A percentile compares a stretch with the other conserved stretches of the same genome.
These are phyloP conservation scores for Arthrocladium fulminans DNA, from an alignment of 2,329 filamentous ascomycete genomes.

Conservation along the genomic window DNA sequence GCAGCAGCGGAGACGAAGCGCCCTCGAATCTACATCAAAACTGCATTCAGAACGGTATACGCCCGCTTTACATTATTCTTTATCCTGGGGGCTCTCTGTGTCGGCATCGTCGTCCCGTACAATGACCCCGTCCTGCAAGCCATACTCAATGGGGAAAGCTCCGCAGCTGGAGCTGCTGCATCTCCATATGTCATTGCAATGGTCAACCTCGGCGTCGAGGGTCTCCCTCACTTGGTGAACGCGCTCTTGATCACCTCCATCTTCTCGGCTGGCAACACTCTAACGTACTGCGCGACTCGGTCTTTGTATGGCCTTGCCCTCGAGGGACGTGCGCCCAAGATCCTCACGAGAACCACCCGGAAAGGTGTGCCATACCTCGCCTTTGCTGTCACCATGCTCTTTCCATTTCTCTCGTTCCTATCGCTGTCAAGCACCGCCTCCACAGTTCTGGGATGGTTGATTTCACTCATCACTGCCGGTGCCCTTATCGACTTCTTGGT, in stretches of 20 bases:
- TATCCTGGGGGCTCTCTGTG: conserved; percentile 61
- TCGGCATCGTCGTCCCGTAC: conserved; percentile 51
- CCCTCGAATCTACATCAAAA: conserved; percentile 59
- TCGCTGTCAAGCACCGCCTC: conserved; percentile 50
- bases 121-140: conserved; percentile 52
- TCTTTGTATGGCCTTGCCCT: neutral
- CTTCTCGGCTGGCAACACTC: neutral
- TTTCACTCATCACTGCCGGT: conserved; percentile 56
- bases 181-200: conserved; percentile 60
- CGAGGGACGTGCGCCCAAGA: conserved; percentile 59
- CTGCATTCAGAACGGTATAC: conserved; percentile 69
- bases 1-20: conserved; percentile 63
- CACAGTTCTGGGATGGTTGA: conserved; percentile 54
- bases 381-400: conserved; percentile 49
- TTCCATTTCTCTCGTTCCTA: conserved; percentile 60
- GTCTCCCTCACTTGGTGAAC: conserved; percentile 64
- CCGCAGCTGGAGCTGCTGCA: conserved; percentile 57
- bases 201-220: conserved; percentile 52
- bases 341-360: conserved; percentile 62
- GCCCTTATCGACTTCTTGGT: conserved; percentile 51
- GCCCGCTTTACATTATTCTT: conserved; percentile 69
- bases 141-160: conserved; percentile 51
- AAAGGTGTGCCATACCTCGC: conserved; percentile 62
- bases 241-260: conserved; percentile 55
- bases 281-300: neutral